Conservation (phyloP, 768 basidiomycete genomes). For the Lyophyllum semitale region DNA sequence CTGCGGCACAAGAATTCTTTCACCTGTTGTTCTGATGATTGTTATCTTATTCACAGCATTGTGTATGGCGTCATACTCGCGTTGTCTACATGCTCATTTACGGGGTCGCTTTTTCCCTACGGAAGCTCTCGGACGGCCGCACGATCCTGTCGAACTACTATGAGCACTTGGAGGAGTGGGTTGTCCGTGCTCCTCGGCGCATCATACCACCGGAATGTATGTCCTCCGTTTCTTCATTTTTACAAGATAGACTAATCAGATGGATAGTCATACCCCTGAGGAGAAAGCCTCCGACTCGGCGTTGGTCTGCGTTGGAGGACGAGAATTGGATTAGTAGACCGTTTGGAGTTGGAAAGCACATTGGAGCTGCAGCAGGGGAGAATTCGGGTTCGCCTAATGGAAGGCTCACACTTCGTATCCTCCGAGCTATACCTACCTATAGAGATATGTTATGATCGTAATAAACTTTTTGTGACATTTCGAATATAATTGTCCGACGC, state of each 20-base stretch:
- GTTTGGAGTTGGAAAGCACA: not conserved
- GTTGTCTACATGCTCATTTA: conserved; percentile 74
- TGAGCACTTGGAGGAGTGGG: conserved; percentile 68
- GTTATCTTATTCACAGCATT: conserved; percentile 50
- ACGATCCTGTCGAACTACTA: conserved; percentile 66
- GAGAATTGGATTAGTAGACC: not conserved
- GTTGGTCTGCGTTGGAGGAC: not conserved
- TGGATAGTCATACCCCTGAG: not conserved
- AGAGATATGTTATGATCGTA: no score
- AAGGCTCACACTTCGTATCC: no score
- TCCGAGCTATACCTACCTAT: no score
- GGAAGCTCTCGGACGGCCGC: conserved; percentile 56
- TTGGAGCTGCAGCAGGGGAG: not conserved
- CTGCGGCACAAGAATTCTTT: no score
- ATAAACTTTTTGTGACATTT: no score
- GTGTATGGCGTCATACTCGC: conserved; percentile 89
- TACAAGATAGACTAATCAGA: not conserved
- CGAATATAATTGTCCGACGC: no score
- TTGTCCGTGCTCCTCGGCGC: conserved; percentile 70
- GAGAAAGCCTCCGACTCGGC: not conserved
- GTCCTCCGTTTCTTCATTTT: conserved; percentile 21
- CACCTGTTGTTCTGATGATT: not conserved
- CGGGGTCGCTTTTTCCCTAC: conserved; percentile 62
- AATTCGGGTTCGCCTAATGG: not conserved
- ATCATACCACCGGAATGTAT: conserved; percentile 73